Base-by-base conservation (phyloP, 352 stramenopile genomes). In the Globisporangium acanthophoron region DNA sequence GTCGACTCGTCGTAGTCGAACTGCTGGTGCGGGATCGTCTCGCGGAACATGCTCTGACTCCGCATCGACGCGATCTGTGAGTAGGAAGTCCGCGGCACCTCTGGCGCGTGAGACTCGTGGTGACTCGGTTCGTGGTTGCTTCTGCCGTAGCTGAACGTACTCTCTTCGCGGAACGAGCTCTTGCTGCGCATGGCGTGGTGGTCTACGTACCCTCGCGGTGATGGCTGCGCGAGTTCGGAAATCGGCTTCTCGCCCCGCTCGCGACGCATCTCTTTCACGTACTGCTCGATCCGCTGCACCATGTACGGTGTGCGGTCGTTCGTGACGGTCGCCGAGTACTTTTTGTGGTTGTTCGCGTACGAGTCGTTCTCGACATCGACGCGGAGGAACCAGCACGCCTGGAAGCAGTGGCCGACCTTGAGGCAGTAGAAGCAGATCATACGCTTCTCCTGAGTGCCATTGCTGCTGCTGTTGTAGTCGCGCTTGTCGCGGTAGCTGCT, bases 341-440 rank as follows among this genome's bases (percentile, higher is more conserved):
- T 76, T 35, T 74, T 73, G 52, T 80, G 69, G 3, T 54, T 71
- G 40, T 57, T 52, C 12, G 16, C 24, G 41, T 35, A 57, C 54
- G 64, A 68, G 9, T 64, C 53, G 37, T 71, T 76, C 31, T 76
- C 61, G 47, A 80, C 78, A 33, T 78, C 72, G 3, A 65, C 54
- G 35, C 71, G 66, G 21, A 80, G 47, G 45, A 69, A 80, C 72
- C 72, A 78, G 54, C 69, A 80, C 18, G 56, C 51, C 35, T 64
- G 70, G 53, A 78, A 66, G 43, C 67, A 54, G 43, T 80, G 72
- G 3, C 69, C 72, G 40, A 71, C 35, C 62, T 74, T 78, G 13
- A 78, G 57, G 31, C 72, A 80, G 31, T 78, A 80, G 48, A 74
- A 80, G 52, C 72, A 80, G 27, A 58, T 66, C 29, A 65, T 48